Conservation (phyloP, 345 rosid genomes). For the Eucalyptus paniculata region DNA sequence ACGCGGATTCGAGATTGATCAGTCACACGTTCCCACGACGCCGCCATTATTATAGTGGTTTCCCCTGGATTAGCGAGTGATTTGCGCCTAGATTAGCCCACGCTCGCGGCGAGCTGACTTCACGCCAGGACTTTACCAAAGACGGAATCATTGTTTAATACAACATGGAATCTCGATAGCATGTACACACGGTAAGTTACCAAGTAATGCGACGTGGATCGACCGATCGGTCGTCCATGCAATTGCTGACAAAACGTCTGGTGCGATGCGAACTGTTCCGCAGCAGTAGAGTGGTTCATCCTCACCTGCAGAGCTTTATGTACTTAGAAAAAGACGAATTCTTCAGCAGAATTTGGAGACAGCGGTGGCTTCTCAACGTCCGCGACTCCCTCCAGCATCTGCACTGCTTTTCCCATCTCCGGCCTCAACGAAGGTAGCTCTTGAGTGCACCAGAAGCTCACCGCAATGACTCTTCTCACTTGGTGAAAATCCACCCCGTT, state of each 20-base stretch:
- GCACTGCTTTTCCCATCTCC: slow-evolving; percentile 42
- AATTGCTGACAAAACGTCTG: not conserved
- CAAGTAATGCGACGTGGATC: not conserved
- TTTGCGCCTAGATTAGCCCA: not conserved
- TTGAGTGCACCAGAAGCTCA: slow-evolving; percentile 52
- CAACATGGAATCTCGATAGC: not conserved
- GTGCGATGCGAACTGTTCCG: not conserved
- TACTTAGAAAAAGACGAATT: not conserved
- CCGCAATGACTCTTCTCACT: slow-evolving; percentile 22
- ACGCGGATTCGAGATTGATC: not conserved
- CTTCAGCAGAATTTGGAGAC: slow-evolving; percentile 15
- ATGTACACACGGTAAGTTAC: not conserved
- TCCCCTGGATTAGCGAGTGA: not conserved
- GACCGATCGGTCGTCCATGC: not conserved
- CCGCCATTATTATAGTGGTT: not conserved
- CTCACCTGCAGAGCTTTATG: not conserved
- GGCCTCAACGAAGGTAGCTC: slow-evolving; percentile 47
- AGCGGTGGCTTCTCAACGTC: slow-evolving; percentile 39
- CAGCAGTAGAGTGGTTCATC: not conserved
- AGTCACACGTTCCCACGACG: not conserved
- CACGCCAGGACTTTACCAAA: not conserved
- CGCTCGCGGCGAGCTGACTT: not conserved
- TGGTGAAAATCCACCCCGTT: slow-evolving; percentile 20
- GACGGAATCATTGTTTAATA: not conserved
- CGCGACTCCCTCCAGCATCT: slow-evolving; percentile 43